These are phyloP conservation scores for Fraxinus baroniana DNA, from an alignment of 305 asterid genomes.

Conservation along the genomic window DNA sequence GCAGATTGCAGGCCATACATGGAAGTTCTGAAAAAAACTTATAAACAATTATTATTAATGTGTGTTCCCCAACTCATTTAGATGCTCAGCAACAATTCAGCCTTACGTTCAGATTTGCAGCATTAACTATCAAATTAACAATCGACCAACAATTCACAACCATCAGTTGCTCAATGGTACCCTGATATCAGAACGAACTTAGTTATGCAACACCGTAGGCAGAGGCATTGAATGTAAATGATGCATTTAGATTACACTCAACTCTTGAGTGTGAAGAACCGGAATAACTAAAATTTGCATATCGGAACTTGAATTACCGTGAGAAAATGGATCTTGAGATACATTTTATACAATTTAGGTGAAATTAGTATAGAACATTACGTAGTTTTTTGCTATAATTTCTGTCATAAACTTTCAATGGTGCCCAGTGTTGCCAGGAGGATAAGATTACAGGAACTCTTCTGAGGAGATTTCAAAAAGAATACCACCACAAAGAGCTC, in stretches of 20 bases:
- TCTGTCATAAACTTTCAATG: neutral
- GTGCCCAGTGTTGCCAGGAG: neutral
- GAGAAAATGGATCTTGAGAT: neutral
- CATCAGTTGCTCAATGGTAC: neutral
- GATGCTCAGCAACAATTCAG: no score
- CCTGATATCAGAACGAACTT: neutral
- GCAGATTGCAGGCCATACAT: no score
- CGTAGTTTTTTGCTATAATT: neutral
- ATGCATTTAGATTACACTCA: neutral
- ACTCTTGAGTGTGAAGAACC: neutral
- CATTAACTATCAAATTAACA: no score
- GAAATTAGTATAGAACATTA: neutral
- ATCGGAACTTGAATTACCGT: neutral
- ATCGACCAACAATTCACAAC: neutral
- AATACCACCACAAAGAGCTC: neutral
- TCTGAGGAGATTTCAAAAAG: neutral
- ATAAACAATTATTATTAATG: no score
- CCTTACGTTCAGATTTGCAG: no score
- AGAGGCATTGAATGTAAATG: neutral
- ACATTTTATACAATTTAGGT: neutral
- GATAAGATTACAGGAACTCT: neutral
- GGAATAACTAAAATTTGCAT: neutral
- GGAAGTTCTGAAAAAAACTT: no score
- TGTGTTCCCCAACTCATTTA: no score
- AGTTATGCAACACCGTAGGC: neutral